Evolutionary conservation across 495 filamentous ascomycete species (phyloP), one percentile per base, ranked within the genome.

Genomic region (Oleoguttula mirabilis): DNA sequence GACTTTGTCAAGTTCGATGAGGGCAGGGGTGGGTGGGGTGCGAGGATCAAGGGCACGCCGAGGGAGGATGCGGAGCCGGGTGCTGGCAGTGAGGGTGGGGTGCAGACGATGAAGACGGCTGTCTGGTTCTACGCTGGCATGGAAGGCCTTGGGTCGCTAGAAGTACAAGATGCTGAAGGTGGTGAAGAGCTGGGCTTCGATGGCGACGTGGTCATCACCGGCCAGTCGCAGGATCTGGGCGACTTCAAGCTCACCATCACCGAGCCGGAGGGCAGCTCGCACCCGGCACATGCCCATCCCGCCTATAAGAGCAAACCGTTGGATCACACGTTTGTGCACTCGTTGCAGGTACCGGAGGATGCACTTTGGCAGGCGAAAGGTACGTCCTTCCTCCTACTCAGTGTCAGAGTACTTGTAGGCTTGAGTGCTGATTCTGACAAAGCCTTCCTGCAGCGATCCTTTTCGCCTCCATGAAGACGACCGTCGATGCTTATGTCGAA

Each of bases 1-100:
- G 79, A 82, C 37, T 96, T 94, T 60, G 74, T 95, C 50, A 98
- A 98, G 63, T 71, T 94, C 16, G 84, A 87, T 22, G 88, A 86
- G 27, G 92, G 88, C 45, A 64, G 73, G 32, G 90, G 88, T 11
- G 87, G 74, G 60, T 98, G 90, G 90, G 92, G 79, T 20, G 82
- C 81, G 36, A 67, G 90, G 33, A 76, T 96, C 48, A 88, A 82
- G 62, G 90, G 92, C 12, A 73, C 68, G 23, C 83, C 86, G 34
- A 73, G 80, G 25, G 75, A 79, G 20, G 82, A 82, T 60, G 70
- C 75, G 16, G 61, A 67, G 16, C 54, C 65, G 4, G 22, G 21
- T 11, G 6, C 19, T 4, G 41, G 48, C 2, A 47, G 37, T 30
- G 23, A 44, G 40, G 33, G 36, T 35, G 49, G 45, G 10, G 24